Evolutionary conservation across 345 rosid species (phyloP), one percentile per base, ranked within the genome.

Genomic region (Mangifera indica): DNA sequence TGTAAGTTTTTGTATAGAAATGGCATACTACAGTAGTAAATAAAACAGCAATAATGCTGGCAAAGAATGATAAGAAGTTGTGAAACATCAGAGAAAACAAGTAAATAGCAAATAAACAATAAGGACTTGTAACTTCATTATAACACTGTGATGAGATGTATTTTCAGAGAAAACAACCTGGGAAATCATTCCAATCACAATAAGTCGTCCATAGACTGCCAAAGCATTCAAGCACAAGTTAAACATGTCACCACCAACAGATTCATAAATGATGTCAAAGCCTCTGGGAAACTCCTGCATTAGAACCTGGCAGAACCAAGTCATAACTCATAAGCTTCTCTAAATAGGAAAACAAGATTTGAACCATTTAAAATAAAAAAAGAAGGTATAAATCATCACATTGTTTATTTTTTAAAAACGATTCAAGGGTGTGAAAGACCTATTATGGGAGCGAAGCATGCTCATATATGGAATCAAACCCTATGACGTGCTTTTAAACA

Each of bases 181-280:
- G 22, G 99, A 95, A 53, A 95, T 95, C 99, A 95, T 95, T 84
- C 99, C 99, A 26, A 95, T 90, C 63, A 92, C 88, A 17, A 95
- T 84, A 73, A 95, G 90, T 56, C 88, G 84, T 26, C 99, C 99
- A 49, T 81, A 81, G 60, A 95, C 81, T 51, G 96, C 96, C 78
- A 95, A 80, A 65, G 98, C 93, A 77, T 89, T 90, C 75, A 92
- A 79, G 75, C 99, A 92, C 75, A 92, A 48, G 76, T 89, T 84
- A 75, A 95, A 89, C 98, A 95, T 89, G 76, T 87, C 83, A 54
- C 99, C 98, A 54, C 99, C 99, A 61, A 95, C 97, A 55, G 99
- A 95, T 83, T 95, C 99, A 17, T 95, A 95, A 72, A 87, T 82
- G 65, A 90, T 87, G 81, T 95, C 93, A 3, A 92, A 69, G 59